Percentiles rank a stretch among this genome's conserved stretches.
These are phyloP conservation scores for Malus fusca DNA, from an alignment of 306 rosid genomes.

Conservation along the genomic window DNA sequence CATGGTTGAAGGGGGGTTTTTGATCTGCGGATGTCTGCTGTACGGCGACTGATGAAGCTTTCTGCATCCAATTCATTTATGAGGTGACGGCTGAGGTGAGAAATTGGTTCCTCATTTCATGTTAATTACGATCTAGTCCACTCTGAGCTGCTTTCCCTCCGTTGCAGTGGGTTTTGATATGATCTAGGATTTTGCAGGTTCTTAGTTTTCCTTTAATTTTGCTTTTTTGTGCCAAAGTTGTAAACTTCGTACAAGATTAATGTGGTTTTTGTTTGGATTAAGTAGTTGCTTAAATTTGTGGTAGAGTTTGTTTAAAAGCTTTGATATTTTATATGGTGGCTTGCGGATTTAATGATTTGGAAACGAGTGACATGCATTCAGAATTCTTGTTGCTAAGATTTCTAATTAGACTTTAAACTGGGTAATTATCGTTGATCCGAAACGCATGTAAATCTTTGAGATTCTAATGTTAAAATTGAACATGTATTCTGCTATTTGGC, in stretches of 20 bases:
- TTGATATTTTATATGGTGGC: slow-evolving; percentile 7
- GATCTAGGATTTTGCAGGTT: slow-evolving; percentile 18
- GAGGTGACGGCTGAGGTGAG: slow-evolving; percentile 22
- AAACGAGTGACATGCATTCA: slow-evolving; percentile 6
- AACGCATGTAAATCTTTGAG: not conserved
- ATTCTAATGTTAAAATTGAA: not conserved
- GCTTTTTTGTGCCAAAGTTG: slow-evolving; percentile 1
- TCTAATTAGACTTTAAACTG: not conserved
- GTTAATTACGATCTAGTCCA: slow-evolving; percentile 23
- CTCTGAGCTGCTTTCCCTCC: slow-evolving; percentile 4
- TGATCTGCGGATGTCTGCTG: not conserved
- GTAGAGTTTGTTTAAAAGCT: not conserved
- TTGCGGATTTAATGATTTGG: slow-evolving; percentile 24
- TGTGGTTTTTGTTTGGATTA: slow-evolving; percentile 19
- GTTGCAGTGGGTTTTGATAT: slow-evolving; percentile 12
- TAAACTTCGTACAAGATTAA: slow-evolving; percentile 17
- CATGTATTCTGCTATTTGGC: not conserved
- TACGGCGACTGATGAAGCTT: not conserved
- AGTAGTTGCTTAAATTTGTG: slow-evolving; percentile 4
- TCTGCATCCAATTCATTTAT: not conserved
- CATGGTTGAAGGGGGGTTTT: slow-evolving; percentile 10
- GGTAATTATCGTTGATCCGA: not conserved
- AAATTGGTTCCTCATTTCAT: slow-evolving; percentile 16
- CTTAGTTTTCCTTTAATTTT: not conserved
- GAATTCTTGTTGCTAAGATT: not conserved